Conservation (phyloP, 2,329 filamentous ascomycete species). For the Leptographium flavum region DNA sequence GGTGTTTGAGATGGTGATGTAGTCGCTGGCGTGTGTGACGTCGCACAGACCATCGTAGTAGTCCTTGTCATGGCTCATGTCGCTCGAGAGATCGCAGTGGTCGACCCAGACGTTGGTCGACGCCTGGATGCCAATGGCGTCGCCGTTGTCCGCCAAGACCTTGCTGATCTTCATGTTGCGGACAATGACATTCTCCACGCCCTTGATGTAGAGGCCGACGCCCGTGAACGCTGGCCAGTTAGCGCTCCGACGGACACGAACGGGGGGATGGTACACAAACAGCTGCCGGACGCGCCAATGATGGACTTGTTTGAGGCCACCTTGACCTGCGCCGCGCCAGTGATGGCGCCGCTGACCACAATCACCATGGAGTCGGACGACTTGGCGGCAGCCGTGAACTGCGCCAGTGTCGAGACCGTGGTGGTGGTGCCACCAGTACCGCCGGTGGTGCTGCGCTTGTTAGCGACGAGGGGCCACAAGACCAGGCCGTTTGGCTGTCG, state of each 20-base stretch:
- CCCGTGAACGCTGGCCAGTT: slow-evolving; percentile 19
- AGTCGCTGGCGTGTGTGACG: slow-evolving; percentile 48
- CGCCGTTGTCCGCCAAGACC: slow-evolving; percentile 39
- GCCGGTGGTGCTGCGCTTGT: slow-evolving; percentile 37
- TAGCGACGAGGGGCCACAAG: too few species aligned
- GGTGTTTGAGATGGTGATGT: slow-evolving; percentile 33
- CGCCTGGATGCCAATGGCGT: slow-evolving; percentile 43
- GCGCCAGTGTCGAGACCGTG: slow-evolving; percentile 35
- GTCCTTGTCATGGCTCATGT: slow-evolving; percentile 48
- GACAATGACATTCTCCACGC: slow-evolving; percentile 40
- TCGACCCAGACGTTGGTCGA: slow-evolving; percentile 52
- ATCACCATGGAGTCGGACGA: slow-evolving; percentile 30
- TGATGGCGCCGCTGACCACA: slow-evolving; percentile 30
- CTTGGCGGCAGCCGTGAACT: slow-evolving; percentile 33
- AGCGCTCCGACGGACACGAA: neutral
- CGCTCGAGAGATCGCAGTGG: slow-evolving; percentile 49
- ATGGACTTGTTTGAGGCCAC: slow-evolving; percentile 36
- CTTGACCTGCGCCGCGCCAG: slow-evolving; percentile 24
- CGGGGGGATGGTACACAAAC: neutral
- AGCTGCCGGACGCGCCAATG: slow-evolving; percentile 25
- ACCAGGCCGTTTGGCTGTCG: neutral
- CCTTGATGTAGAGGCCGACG: slow-evolving; percentile 37
- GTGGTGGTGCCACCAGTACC: slow-evolving; percentile 39
- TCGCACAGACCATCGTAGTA: slow-evolving; percentile 56
- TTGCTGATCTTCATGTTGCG: slow-evolving; percentile 46